Percentiles rank a stretch among this genome's conserved stretches.
These are phyloP conservation scores for Aspergillus udagawae DNA, from an alignment of 2,329 filamentous ascomycete species.

Conservation along the genomic window DNA sequence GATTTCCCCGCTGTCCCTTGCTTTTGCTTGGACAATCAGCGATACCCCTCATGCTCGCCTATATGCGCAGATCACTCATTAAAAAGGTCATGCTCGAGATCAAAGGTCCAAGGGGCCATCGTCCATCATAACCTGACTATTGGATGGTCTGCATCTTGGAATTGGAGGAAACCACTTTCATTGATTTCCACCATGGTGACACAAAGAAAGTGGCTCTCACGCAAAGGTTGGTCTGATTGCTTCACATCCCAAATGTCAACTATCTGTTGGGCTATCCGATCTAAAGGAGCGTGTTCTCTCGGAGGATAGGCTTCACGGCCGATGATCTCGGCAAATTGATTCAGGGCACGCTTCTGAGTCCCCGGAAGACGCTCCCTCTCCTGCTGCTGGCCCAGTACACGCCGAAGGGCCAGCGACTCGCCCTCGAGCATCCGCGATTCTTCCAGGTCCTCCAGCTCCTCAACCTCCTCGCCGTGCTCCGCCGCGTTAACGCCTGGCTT, in stretches of 20 bases:
- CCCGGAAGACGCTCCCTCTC: slow-evolving; percentile 60
- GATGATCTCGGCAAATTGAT: slow-evolving; percentile 59
- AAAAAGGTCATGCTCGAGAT: neutral
- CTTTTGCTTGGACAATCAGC: neutral
- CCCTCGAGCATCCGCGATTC: slow-evolving; percentile 49
- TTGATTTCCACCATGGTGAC: neutral
- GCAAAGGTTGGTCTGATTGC: slow-evolving; percentile 25
- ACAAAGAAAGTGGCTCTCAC: slow-evolving; percentile 22
- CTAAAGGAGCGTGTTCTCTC: neutral
- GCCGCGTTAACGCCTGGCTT: slow-evolving; percentile 49
- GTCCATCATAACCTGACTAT: neutral
- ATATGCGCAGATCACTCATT: neutral
- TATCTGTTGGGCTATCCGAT: neutral
- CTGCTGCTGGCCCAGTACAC: slow-evolving; percentile 62
- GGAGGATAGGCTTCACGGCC: slow-evolving; percentile 47
- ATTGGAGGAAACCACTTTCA: neutral
- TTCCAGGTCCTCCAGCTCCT: slow-evolving; percentile 53
- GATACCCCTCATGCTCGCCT: neutral
- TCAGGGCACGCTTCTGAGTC: slow-evolving; percentile 60
- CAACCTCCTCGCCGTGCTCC: slow-evolving; percentile 50
- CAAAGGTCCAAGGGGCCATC: neutral
- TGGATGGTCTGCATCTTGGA: neutral
- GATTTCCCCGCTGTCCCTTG: slow-evolving; percentile 18
- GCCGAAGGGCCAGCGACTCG: slow-evolving; percentile 54
- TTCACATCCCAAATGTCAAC: neutral